phyloP scores from a whole-genome alignment of 306 rosid species.

The Cicer chorassanicum region DNA sequence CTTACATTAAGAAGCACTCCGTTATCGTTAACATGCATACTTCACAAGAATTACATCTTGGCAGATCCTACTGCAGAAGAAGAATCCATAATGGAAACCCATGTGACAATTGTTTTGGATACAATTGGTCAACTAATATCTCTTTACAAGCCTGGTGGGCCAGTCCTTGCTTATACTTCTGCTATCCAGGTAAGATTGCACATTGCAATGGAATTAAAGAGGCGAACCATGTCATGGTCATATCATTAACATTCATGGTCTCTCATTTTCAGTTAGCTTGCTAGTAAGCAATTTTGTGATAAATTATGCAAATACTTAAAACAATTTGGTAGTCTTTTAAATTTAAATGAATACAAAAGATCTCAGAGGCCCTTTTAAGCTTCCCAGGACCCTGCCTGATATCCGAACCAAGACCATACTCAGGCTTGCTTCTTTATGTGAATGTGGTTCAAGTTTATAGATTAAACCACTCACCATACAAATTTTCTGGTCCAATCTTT shows the following conservation, averaged over 20 bases:
- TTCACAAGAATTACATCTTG: constrained; percentile 79
- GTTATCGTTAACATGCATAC: constrained; percentile 79
- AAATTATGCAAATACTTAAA: neutral
- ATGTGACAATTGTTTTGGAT: constrained; percentile 78
- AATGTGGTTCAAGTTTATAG: neutral
- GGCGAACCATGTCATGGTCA: constrained; percentile 11
- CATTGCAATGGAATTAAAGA: constrained; percentile 33
- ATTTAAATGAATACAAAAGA: constrained; percentile 17
- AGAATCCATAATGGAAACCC: constrained; percentile 85
- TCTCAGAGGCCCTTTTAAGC: neutral
- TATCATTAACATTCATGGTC: neutral
- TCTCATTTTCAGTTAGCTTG: constrained; percentile 1
- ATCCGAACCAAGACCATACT: neutral
- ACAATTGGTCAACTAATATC: constrained; percentile 76
- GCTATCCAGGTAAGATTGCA: constrained; percentile 70
- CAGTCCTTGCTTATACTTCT: constrained; percentile 73
- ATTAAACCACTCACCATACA: neutral
- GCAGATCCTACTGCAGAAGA: constrained; percentile 93
- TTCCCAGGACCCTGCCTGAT: constrained; percentile 5
- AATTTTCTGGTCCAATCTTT: constrained; percentile 28
- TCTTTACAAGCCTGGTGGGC: constrained; percentile 89
- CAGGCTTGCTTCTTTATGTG: neutral
- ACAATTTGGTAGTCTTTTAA: neutral
- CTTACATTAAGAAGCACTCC: constrained; percentile 71
- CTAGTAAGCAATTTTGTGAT: neutral